Evolutionary conservation across 768 basidiomycete species (phyloP).

Genomic region (Podaxis rugospora): DNA sequence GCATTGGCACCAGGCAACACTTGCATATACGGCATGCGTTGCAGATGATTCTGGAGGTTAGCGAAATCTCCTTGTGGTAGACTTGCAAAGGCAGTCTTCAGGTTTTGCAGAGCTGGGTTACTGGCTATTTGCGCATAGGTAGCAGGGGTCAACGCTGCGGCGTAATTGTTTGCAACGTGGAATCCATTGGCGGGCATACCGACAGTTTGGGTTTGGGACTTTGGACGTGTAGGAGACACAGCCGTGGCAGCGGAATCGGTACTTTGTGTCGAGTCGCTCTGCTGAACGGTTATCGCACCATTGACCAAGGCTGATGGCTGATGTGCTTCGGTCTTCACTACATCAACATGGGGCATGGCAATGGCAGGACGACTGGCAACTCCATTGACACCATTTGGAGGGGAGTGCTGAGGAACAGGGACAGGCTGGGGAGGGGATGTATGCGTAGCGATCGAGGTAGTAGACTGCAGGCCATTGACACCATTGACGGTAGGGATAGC

Average conservation of each 20-base stretch:
- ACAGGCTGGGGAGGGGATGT: constrained; percentile 35
- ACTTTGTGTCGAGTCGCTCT: constrained; percentile 16
- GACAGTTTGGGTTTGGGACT: constrained; percentile 37
- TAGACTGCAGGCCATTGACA: constrained; percentile 20
- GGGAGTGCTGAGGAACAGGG: constrained; percentile 26
- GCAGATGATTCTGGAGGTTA: constrained; percentile 23
- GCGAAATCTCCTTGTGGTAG: constrained; percentile 35
- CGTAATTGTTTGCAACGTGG: constrained; percentile 36
- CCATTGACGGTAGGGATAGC: constrained; percentile 30
- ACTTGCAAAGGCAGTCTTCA: constrained; percentile 52
- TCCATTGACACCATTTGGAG: constrained; percentile 30
- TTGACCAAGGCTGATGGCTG: constrained; percentile 28
- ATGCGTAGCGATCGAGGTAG: constrained; percentile 18
- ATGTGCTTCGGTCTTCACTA: constrained; percentile 28
- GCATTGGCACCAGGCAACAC: constrained; percentile 9
- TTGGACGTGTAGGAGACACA: constrained; percentile 31
- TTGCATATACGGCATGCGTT: constrained; percentile 31
- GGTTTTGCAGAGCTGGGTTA: constrained; percentile 44
- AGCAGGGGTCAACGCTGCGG: constrained; percentile 33
- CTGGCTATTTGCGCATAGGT: constrained; percentile 27
- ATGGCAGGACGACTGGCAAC: constrained; percentile 35
- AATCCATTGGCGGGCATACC: constrained; percentile 42
- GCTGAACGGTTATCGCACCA: constrained; percentile 27
- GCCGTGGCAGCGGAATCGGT: constrained; percentile 19
- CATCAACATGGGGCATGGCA: constrained; percentile 43